Percentiles rank a stretch among this genome's conserved stretches.
These are phyloP conservation scores for Tylopilus orsonianus DNA, from an alignment of 1,284 basidiomycete genomes.

Conservation along the genomic window DNA sequence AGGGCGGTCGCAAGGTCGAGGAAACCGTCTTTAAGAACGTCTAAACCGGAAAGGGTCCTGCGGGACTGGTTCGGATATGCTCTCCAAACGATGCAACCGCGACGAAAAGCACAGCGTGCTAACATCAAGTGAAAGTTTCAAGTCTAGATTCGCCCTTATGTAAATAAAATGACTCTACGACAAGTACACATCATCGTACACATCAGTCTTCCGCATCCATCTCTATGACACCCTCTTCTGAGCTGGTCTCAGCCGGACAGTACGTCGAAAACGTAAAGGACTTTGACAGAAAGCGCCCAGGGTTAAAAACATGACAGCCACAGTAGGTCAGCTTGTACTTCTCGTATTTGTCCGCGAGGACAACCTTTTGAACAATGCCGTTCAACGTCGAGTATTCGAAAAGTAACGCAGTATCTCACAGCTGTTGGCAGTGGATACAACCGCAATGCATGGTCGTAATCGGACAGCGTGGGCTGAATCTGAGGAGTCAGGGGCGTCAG, in stretches of 20 bases:
- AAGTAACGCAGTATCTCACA: constrained; percentile 42
- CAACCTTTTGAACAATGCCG: constrained; percentile 51
- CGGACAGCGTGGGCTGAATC: constrained; percentile 86
- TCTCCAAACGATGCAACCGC: constrained; percentile 8
- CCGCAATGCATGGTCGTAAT: constrained; percentile 90
- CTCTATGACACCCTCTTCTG: constrained; percentile 62
- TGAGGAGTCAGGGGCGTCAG: constrained; percentile 82
- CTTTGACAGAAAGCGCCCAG: constrained; percentile 83
- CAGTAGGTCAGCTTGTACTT: constrained; percentile 96
- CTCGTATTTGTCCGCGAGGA: constrained; percentile 98
- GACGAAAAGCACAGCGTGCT: constrained; percentile 16
- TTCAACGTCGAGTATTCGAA: constrained; percentile 7
- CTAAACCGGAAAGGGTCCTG: constrained; percentile 41
- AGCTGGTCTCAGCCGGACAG: constrained; percentile 73
- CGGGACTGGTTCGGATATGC: constrained; percentile 5
- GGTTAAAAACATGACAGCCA: constrained; percentile 98
- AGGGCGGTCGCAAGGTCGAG: constrained; percentile 67
- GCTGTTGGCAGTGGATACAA: constrained; percentile 94
- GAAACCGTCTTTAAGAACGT: constrained; percentile 48
- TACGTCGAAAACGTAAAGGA: constrained; percentile 87
- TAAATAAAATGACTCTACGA: too few species aligned
- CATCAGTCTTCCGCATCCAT: constrained; percentile 35
- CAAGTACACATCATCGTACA: not conserved
- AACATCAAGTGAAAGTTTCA: constrained; percentile 24
- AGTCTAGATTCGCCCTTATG: too few species aligned